Conservation (phyloP, 116 monocot species). For the Zostera marina region DNA sequence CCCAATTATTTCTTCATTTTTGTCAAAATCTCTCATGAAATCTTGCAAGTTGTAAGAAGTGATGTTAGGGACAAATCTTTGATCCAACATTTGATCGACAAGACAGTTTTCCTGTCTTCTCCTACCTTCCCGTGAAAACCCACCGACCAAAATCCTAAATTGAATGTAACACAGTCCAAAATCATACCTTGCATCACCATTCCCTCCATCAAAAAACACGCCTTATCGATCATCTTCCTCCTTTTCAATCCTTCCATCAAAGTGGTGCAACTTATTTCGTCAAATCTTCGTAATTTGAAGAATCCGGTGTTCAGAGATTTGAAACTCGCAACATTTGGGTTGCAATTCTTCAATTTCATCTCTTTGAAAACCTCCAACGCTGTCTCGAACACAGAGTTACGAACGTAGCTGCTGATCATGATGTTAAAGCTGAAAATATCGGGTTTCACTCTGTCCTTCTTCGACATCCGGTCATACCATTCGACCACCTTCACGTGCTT, state of each 20-base stretch:
- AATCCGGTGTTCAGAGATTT: conserved; percentile 59
- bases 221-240: conserved; percentile 70
- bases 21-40: no score
- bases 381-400: conserved; percentile 12
- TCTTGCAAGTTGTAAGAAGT: conserved; percentile 72
- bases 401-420: neutral
- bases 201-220: conserved; percentile 25
- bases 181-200: conserved; percentile 43
- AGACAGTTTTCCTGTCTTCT: conserved; percentile 44
- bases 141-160: conserved; percentile 45
- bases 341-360: conserved; percentile 36
- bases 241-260: no score
- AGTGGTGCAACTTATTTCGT: conserved; percentile 57
- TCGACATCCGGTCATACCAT: conserved; percentile 31
- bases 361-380: conserved; percentile 41
- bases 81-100: conserved; percentile 82
- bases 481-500: conserved; percentile 17
- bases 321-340: conserved; percentile 63
- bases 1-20: no score
- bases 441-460: conserved; percentile 48
- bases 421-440: conserved; percentile 51
- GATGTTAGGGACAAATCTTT: conserved; percentile 51
- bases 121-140: conserved; percentile 62
- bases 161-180: conserved; percentile 52
- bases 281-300: conserved; percentile 27